Evolutionary conservation across 768 basidiomycete species (phyloP).

Genomic region (Mycena venus): DNA sequence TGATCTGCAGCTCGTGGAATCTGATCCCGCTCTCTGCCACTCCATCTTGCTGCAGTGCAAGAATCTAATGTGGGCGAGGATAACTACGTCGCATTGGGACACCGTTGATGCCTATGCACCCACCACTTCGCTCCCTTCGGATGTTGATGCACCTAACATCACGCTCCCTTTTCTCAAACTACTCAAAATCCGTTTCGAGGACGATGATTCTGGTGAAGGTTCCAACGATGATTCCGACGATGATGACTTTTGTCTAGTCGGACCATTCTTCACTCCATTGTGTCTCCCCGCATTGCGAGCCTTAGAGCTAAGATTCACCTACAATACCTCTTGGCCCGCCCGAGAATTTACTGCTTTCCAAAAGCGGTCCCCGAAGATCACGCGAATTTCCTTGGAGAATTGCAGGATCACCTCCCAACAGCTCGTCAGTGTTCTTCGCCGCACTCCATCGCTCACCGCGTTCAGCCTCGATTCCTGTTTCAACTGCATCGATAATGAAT

Average conservation of each 20-base stretch:
- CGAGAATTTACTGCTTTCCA: conserved; percentile 9
- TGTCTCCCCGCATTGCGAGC: background rate
- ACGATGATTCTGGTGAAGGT: no score
- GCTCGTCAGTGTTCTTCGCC: background rate
- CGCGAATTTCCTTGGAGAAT: background rate
- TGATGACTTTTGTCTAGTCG: background rate
- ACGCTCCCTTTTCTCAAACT: background rate
- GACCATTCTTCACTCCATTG: background rate
- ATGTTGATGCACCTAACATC: no score
- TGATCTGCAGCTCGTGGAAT: background rate
- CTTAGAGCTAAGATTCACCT: background rate
- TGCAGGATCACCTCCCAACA: background rate
- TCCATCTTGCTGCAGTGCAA: conserved; percentile 9
- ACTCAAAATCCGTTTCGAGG: background rate
- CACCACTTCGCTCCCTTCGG: no score
- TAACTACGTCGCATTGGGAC: background rate
- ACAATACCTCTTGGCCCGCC: background rate
- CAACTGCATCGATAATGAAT: background rate
- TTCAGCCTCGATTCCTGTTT: background rate
- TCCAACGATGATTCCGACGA: no score
- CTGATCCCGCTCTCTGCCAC: background rate
- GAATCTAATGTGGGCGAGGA: background rate
- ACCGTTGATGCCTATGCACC: background rate
- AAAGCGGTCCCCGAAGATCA: background rate
- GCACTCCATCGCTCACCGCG: background rate